Base-by-base conservation (phyloP, 129 eudicot genomes). In the Pseudognaphalium luteoalbum region DNA sequence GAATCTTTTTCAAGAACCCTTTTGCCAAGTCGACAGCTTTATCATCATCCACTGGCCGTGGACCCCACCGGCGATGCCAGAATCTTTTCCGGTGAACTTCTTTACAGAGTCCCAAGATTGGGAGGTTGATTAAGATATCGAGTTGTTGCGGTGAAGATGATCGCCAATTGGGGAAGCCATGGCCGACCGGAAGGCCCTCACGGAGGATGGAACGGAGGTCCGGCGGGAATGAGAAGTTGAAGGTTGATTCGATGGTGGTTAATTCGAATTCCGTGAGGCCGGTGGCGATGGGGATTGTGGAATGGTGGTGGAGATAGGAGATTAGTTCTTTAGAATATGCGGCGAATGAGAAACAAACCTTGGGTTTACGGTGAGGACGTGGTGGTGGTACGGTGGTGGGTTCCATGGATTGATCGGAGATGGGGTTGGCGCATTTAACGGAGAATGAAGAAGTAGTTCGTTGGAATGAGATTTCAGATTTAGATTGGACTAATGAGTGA, bases 111-210 rank as follows among this genome's bases (percentile, higher is more conserved):
- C 87, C 86, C 67, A 88, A 66, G 41, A 87, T 58, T 1, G 98
- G 97, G 66, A 90, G 80, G 59, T 76, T 83, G 15, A 75, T 79
- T 5, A 85, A 68, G 39, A 88, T 88, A 20, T 84, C 62, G 66
- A 93, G 96, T 81, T 93, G 96, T 59, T 90, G 96, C 0, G 35
- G 20, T 8, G 98, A 93, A 2, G 96, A 88, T 1, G 85, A 88
- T 51, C 97, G 86, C 98, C 98, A 93, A n/a, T 93, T 83, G 22
- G 97, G 98, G 35, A 93, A 93, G 29, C 96, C 98, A 29, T 75
- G 82, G 65, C 96, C 97, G 0, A 90, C 79, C 1, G 98, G 92
- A 4, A 93, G 92, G 47, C 98, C 98, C 71, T 86, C 92, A 4
- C 76, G 87, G 81, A 93, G 98, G 19, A 93, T 85, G 0, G 97